phyloP scores from a whole-genome alignment of 192 early-diverging fungal genomes.

The Coemansia sp. region DNA sequence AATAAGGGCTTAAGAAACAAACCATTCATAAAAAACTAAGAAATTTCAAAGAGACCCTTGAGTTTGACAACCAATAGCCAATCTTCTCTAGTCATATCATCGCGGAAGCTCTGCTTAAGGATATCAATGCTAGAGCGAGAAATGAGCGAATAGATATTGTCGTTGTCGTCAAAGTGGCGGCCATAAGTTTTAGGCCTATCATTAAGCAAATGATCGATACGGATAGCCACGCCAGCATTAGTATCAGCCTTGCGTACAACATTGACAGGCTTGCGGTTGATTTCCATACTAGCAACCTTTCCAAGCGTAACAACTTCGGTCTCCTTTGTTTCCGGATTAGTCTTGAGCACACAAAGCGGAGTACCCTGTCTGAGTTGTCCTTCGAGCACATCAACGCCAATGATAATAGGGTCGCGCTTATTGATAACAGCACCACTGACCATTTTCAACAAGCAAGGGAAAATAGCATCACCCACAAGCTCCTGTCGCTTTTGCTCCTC shows the following conservation, averaged over 20 bases:
- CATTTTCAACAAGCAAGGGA: conserved; percentile 92
- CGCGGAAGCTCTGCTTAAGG: conserved; percentile 90
- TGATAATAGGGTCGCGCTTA: conserved; percentile 90
- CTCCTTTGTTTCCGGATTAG: conserved; percentile 70
- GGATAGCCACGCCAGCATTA: conserved; percentile 84
- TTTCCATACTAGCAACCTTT: conserved; percentile 87
- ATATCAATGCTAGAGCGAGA: conserved; percentile 91
- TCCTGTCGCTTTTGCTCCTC: conserved; percentile 86
- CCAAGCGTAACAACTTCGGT: conserved; percentile 75
- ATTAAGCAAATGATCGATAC: conserved; percentile 82
- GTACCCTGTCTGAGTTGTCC: conserved; percentile 87
- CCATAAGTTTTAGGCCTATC: conserved; percentile 89
- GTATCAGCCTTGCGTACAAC: conserved; percentile 79
- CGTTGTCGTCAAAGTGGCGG: conserved; percentile 85
- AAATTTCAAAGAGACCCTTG: conserved; percentile 65
- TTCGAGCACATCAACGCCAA: conserved; percentile 94
- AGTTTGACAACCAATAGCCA: conserved; percentile 79
- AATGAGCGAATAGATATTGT: conserved; percentile 79
- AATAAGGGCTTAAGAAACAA: background rate
- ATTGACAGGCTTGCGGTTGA: conserved; percentile 84
- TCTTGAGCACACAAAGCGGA: conserved; percentile 83
- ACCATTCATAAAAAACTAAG: conserved; percentile 8
- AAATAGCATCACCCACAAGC: conserved; percentile 85
- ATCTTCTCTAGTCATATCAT: conserved; percentile 87
- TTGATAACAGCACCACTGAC: conserved; percentile 90